Base-by-base conservation (phyloP, 306 rosid species). In the Styphnolobium japonicum region DNA sequence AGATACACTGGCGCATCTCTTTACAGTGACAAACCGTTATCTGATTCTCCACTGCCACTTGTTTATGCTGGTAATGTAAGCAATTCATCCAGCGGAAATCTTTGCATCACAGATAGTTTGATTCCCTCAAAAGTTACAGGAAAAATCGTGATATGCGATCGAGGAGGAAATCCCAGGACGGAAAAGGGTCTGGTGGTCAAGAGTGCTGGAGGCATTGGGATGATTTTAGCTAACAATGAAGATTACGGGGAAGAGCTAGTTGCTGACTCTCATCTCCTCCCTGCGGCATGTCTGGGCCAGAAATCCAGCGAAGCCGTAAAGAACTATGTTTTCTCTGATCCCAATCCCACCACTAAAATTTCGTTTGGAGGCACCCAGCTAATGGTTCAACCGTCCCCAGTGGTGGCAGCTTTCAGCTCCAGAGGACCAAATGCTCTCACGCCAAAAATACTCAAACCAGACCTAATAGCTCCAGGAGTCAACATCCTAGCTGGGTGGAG, bases 401-500 rank as follows among this genome's bases (percentile, higher is more conserved):
- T 92, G 29, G 89, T 92, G 34, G 98, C 98, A 16, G 92, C 95
- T 31, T 94, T 94, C 72, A 94, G 98, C 77, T 92, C 98, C 9
- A 89, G 98, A 72, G 98, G 98, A 45, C 98, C 98, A 12, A 94
- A 94, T 73, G 12, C 7, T 7, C 40, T 92, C 29, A 91, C 98
- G 4, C 89, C 92, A 1, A 84, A 75, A 37, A 88, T 94, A 42
- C 95, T 92, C 62, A 94, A 94, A 80, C 98, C 98, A 21, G 98
- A 94, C 77, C 27, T 94, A 16, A 86, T 94, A 70, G 98, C 98
- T 8, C 98, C 98, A 0, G 98, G 98, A 40, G 92, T 94, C 2
- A 92, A 94, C 71, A 92, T 94, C 39, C 84, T 94, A 39, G 98
- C 98, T 2, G 98, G 97, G 31, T 94, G 98, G 98, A 85, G 88